Conservation (phyloP, 139 green algal species). For the Haematococcus lacustris region DNA sequence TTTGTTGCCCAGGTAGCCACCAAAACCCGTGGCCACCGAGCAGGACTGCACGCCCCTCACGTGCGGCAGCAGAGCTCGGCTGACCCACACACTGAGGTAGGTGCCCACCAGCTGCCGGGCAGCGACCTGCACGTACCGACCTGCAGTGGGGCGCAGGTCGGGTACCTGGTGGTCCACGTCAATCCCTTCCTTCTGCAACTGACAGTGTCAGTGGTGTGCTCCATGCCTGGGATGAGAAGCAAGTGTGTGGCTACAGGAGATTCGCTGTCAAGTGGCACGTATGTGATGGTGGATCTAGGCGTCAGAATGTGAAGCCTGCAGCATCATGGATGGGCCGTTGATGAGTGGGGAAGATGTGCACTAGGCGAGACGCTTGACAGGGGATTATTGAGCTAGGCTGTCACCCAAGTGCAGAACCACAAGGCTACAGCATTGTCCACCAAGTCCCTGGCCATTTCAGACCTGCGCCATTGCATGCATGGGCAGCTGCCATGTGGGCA, state of each 20-base stretch:
- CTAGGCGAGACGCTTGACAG: background rate
- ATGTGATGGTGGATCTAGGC: background rate
- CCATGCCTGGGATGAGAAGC: background rate
- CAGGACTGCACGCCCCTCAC: conserved; percentile 57
- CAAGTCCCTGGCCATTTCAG: background rate
- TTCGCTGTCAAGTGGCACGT: background rate
- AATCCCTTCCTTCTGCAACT: background rate
- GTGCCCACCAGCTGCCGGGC: conserved; percentile 79
- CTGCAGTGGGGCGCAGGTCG: no score
- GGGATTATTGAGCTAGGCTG: background rate
- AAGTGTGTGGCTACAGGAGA: background rate
- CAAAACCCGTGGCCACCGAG: conserved; percentile 52
- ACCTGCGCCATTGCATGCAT: background rate
- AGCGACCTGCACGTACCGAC: conserved; percentile 50
- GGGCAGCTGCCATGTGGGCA: no score
- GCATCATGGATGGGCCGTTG: no score
- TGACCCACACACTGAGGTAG: conserved; percentile 82
- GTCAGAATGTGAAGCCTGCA: background rate
- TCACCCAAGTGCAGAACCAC: background rate
- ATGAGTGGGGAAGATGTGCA: background rate
- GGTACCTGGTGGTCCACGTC: no score
- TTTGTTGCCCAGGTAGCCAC: conserved; percentile 84
- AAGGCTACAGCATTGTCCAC: background rate
- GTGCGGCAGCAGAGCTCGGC: conserved; percentile 39
- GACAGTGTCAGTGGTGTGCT: background rate